Base-by-base conservation (phyloP, 2,329 filamentous ascomycete species). In the Alternaria rosae region DNA sequence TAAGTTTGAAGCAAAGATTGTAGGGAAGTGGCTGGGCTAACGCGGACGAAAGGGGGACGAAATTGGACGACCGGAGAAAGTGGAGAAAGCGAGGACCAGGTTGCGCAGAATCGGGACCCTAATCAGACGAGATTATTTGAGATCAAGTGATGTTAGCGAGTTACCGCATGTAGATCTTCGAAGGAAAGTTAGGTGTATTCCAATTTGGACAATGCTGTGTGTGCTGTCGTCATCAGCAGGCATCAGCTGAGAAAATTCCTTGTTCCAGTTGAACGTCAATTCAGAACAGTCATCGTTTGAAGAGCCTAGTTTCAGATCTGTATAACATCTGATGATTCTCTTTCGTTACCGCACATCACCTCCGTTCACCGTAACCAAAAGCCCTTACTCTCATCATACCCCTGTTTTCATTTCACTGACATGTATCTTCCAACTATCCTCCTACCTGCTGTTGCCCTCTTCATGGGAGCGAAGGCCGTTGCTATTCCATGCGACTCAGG, bases 51-150 rank as follows among this genome's bases (percentile, higher is more conserved):
- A 6, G 38, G 11, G n/a, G 9, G 2, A 11, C 9, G 9, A 11
- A 11, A 1, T 1, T 41, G 0, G 35, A 15, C 15, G 30, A 3
- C 13, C 6, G 13, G 13, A 1, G 3, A 7, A 15, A 15, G 30
- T 3, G 4, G 12, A 15, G 12, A 2, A 15, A 32, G 30, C 4
- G 30, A 35, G 13, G 3, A 15, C 15, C 1, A 3, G 2, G 15
- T 35, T 35, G 7, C 4, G 15, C 8, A 15, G 1, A 5, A n/a
- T 10, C n/a, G 15, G 8, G 0, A 35, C 1, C 3, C 0, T 4
- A 10, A 7, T 38, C 7, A 2, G 8, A 38, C 8, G 5, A 38
- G 2, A 38, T 38, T 15, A 38, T 11, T 15, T 38, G 4, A 38
- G 9, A 17, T 38, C 4, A 38, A 38, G n/a, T 3, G 15, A 1